phyloP scores from a whole-genome alignment of 371 early-diverging fungal species.

The Mucor ambiguus region DNA sequence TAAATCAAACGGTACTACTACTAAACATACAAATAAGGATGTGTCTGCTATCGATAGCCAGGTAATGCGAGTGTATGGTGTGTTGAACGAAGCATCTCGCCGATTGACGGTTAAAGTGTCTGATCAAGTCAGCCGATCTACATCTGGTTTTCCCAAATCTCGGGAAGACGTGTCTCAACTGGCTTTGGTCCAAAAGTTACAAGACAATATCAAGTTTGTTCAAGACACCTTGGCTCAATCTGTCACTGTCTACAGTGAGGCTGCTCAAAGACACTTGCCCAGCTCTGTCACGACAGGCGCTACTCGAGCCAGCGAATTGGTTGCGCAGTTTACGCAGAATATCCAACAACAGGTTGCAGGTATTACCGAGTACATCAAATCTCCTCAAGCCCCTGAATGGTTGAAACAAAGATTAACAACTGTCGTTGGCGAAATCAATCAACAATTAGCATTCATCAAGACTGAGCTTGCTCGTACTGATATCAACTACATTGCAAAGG shows the following conservation, averaged over 20 bases:
- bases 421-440: conserved; percentile 41
- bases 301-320: conserved; percentile 24
- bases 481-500: conserved; percentile 51
- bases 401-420: conserved; percentile 48
- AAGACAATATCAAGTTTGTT: conserved; percentile 25
- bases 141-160: conserved; percentile 32
- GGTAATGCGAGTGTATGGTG: conserved; percentile 36
- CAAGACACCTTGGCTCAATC: conserved; percentile 36
- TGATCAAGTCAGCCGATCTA: conserved; percentile 21
- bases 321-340: conserved; percentile 12
- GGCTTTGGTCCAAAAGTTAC: conserved; percentile 26
- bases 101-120: conserved; percentile 36
- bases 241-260: conserved; percentile 30
- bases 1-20: not conserved
- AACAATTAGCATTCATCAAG: conserved; percentile 47
- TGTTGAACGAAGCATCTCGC: conserved; percentile 33
- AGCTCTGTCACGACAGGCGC: conserved; percentile 26
- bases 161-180: conserved; percentile 31
- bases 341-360: conserved; percentile 33
- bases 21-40: conserved; percentile 25
- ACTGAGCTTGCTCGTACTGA: conserved; percentile 51
- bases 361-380: conserved; percentile 42
- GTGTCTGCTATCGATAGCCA: conserved; percentile 32
- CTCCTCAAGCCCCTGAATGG: conserved; percentile 50
- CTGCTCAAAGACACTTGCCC: conserved; percentile 37